These are phyloP conservation scores for Cercospora canescens DNA, from an alignment of 2,329 filamentous ascomycete species.

Conservation along the genomic window DNA sequence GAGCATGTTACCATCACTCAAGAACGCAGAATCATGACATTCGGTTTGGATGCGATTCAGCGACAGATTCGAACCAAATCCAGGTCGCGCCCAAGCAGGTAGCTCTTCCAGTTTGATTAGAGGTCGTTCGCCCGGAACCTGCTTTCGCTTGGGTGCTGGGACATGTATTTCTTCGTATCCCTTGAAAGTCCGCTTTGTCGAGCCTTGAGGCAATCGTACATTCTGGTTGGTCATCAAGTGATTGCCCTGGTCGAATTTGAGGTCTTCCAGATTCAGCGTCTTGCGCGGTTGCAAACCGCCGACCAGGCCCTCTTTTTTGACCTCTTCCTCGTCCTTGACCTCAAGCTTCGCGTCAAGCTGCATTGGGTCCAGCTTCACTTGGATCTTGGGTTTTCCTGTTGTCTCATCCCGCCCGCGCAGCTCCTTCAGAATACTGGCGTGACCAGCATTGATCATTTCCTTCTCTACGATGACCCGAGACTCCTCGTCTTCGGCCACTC, in stretches of 20 bases:
- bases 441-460: constrained; percentile 87
- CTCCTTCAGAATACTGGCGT: constrained; percentile 85
- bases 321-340: constrained; percentile 54
- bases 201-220: constrained; percentile 89
- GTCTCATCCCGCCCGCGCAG: constrained; percentile 70
- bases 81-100: constrained; percentile 85
- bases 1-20: constrained; percentile 95
- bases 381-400: constrained; percentile 62
- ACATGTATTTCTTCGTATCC: constrained; percentile 99
- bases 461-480: constrained; percentile 77
- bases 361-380: constrained; percentile 83
- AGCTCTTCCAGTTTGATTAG: constrained; percentile 83
- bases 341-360: constrained; percentile 63
- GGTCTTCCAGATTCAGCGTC: constrained; percentile 89
- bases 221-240: constrained; percentile 99
- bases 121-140: constrained; percentile 71
- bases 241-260: constrained; percentile 96
- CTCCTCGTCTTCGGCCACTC: constrained; percentile 73
- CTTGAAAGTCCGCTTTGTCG: constrained; percentile 93
- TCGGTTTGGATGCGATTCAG: constrained; percentile 95
- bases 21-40: constrained; percentile 87
- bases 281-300: constrained; percentile 84
- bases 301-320: constrained; percentile 67
- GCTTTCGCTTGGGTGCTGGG: constrained; percentile 84
- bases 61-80: constrained; percentile 82